These are phyloP conservation scores for Aspergillus sp. DNA, from an alignment of 2,329 filamentous ascomycete species.

Conservation along the genomic window DNA sequence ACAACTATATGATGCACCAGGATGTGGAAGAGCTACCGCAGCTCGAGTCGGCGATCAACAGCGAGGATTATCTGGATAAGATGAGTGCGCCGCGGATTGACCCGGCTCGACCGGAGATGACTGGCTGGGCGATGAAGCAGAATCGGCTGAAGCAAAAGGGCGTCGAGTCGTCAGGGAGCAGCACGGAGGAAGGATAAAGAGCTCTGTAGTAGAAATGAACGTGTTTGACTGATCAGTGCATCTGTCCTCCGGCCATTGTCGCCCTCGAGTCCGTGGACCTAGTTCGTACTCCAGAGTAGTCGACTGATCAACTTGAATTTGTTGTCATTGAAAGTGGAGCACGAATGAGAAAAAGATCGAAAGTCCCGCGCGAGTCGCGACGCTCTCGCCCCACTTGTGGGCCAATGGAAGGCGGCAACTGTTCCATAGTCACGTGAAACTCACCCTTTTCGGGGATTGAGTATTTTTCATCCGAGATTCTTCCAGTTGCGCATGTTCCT, in stretches of 20 bases:
- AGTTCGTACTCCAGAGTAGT: not conserved
- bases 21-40: slow-evolving; percentile 50
- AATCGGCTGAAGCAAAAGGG: slow-evolving; percentile 41
- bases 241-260: too few relatives aligned
- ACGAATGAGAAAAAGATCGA: not conserved
- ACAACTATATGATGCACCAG: slow-evolving; percentile 68
- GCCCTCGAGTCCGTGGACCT: not conserved
- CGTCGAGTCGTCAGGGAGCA: slow-evolving; percentile 24
- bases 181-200: slow-evolving; percentile 25
- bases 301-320: not conserved
- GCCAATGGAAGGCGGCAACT: slow-evolving; percentile 3
- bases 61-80: slow-evolving; percentile 65
- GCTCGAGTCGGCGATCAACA: slow-evolving; percentile 60
- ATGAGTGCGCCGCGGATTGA: slow-evolving; percentile 62
- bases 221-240: not conserved
- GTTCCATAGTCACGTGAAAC: slow-evolving; percentile 20
- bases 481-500: slow-evolving; percentile 19
- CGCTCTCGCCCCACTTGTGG: not conserved
- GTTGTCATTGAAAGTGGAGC: not conserved
- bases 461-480: slow-evolving; percentile 20
- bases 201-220: not conserved
- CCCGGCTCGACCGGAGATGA: slow-evolving; percentile 47
- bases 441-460: slow-evolving; percentile 8
- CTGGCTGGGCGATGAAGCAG: slow-evolving; percentile 51
- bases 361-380: not conserved